Base-by-base conservation (phyloP, 306 rosid species). In the Ammopiptanthus mongolicus region DNA sequence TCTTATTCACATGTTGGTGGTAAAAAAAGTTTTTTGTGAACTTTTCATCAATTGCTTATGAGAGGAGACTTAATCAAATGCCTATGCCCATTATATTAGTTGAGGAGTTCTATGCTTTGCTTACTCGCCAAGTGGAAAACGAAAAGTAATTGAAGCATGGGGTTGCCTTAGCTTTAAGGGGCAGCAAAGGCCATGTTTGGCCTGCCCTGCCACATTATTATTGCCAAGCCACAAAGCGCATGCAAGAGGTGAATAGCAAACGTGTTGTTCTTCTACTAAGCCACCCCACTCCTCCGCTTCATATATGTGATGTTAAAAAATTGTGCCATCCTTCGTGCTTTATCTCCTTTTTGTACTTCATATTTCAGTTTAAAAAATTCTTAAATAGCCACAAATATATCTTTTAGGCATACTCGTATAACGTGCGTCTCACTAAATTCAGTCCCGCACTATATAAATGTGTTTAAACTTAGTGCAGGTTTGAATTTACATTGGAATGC, bases 131-230 rank as follows among this genome's bases (percentile, higher is more conserved):
- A 55, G 83, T 53, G 72, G 74, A 51, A 60, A 75, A 81, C 8
- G 44, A 65, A 69, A 78, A 79, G 77, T 60, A 71, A 72, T 46
- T 25, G 70, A 80, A 75, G 73, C 65, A 66, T 79, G 82, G 84
- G 64, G 86, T 50, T 86, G 83, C 73, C 95, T 84, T 89, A 66
- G 78, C 93, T 89, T 89, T 78, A 78, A 84, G 84, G 89, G 60
- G 59, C 84, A 81, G 96, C 88, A 93, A 93, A 74, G 86, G 59
- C 68, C 18, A 5, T 39, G 42, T 75, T 75, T 70, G 80, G 77
- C 53, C 39, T 59, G 74, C 55, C 36, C 12, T 47, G 7, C 52
- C 25, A 58, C 69, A 82, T 89, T 81, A 82, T 89, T 81, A 87
- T 84, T 81, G 86, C 67, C 0, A 64, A 74, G 73, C 25, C 76